phyloP scores from a whole-genome alignment of 345 rosid genomes.

The Dovyalis caffra region DNA sequence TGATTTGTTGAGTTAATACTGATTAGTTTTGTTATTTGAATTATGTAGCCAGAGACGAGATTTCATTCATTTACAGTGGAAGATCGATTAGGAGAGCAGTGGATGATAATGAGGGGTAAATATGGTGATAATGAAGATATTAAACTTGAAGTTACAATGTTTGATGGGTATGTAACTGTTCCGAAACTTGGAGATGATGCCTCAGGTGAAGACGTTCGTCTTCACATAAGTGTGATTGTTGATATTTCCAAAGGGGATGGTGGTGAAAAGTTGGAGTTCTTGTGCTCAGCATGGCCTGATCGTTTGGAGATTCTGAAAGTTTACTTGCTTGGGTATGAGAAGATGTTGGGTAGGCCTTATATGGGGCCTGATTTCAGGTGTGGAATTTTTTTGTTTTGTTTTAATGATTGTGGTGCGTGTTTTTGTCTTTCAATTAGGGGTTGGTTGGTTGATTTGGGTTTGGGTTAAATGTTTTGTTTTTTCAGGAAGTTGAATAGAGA shows the following conservation, averaged over 20 bases:
- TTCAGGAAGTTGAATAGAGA: constrained; percentile 52
- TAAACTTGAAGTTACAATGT: constrained; percentile 64
- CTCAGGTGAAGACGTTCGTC: constrained; percentile 42
- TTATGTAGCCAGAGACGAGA: constrained; percentile 45
- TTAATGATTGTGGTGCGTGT: background rate
- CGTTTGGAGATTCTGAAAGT: constrained; percentile 56
- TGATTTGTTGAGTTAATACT: background rate
- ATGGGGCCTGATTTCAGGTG: constrained; percentile 69
- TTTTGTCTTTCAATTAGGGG: background rate
- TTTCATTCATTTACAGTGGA: constrained; percentile 55
- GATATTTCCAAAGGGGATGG: constrained; percentile 46
- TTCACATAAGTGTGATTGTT: constrained; percentile 58
- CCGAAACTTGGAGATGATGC: constrained; percentile 49
- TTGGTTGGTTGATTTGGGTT: background rate
- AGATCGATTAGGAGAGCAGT: constrained; percentile 55
- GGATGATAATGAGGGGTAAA: constrained; percentile 49
- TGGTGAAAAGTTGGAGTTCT: constrained; percentile 40
- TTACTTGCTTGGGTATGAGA: constrained; percentile 38
- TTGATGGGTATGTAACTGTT: constrained; percentile 52
- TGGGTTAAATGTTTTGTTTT: constrained; percentile 6
- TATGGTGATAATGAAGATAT: constrained; percentile 43
- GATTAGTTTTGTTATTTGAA: background rate
- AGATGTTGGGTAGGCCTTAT: constrained; percentile 40
- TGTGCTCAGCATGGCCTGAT: constrained; percentile 75
- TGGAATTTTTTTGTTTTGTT: background rate